Evolutionary conservation across 805 yeast genomes (phyloP), one percentile per base, ranked within the genome.

Genomic region (Starmerella apis): DNA sequence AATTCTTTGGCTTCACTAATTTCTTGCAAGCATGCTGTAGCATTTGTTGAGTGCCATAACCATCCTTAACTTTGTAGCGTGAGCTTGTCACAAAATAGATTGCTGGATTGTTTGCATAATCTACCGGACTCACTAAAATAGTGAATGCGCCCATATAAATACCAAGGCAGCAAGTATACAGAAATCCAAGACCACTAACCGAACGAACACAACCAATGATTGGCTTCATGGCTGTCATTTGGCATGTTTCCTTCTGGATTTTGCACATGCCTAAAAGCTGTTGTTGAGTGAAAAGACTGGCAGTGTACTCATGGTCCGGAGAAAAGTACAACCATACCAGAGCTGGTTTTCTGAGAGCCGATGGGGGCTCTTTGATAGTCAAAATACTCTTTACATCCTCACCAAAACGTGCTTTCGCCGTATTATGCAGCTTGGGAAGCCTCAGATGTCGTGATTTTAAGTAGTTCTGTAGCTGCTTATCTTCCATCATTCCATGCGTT

Each of bases 161-260:
- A 4, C 98, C 98, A 56, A 92, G 64, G 32, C 88, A 66, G 48
- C 80, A 79, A n/a, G 94, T 75, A 63, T 86, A 90, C 24, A 92
- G 68, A 62, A 92, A 88, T 0, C 99, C 99, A 24, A 90, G 65
- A 0, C 96, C 96, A 2, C 75, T 67, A 1, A 86, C 77, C 57
- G 88, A 90, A 39, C 94, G 77, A 8, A 86, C 94, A 64, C 95
- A 80, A 0, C 95, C 95, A 37, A 90, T 72, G 6, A 92, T 71
- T 0, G 96, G 81, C 36, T 78, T 76, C 30, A 76, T 73, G 35
- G 83, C 75, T 13, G 81, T 74, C 67, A 92, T 71, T 53, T 86
- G 90, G 61, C 95, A 85, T 0, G 97, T 90, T 62, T 90, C 96
- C 59, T 92, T 90, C 61, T 86, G 75, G 19, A 85, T 83, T 60